Evolutionary conservation across 371 early-diverging fungal genomes (phyloP).

Genomic region (Lichtheimia ornata): DNA sequence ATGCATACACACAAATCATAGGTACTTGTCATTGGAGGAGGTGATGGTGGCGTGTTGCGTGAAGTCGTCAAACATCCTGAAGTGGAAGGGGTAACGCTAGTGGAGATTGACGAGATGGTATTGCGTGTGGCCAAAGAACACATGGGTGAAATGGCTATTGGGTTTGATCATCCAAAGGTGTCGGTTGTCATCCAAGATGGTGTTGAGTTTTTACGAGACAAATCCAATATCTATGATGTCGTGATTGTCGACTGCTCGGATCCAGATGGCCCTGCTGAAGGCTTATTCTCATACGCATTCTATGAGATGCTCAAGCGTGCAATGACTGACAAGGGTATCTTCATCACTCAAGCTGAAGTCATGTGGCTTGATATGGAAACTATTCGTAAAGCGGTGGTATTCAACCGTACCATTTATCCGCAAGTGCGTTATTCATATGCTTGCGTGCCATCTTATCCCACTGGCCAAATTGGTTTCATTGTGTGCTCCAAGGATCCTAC

Average conservation of each 20-base stretch:
- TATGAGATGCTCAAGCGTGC: constrained; percentile 90
- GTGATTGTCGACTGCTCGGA: constrained; percentile 98
- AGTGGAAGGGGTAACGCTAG: constrained; percentile 88
- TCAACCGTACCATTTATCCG: constrained; percentile 81
- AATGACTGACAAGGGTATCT: constrained; percentile 86
- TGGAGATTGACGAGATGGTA: constrained; percentile 98
- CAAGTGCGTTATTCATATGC: constrained; percentile 91
- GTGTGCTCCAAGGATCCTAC: constrained; percentile 82
- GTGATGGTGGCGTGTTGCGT: constrained; percentile 97
- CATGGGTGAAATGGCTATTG: constrained; percentile 91
- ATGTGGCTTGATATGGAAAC: constrained; percentile 94
- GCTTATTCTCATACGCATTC: constrained; percentile 88
- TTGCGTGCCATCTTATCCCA: constrained; percentile 95
- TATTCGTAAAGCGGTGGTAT: constrained; percentile 84
- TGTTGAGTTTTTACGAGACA: constrained; percentile 88
- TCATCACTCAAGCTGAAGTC: constrained; percentile 97
- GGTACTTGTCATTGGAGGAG: constrained; percentile 98
- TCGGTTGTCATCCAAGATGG: constrained; percentile 94
- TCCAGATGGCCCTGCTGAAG: constrained; percentile 96
- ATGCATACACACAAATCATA: constrained; percentile 20
- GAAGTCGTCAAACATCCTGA: constrained; percentile 95
- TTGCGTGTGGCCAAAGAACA: constrained; percentile 87
- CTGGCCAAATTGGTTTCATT: constrained; percentile 95
- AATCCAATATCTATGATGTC: constrained; percentile 87
- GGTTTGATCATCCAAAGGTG: constrained; percentile 94